Evolutionary conservation across 2,329 filamentous ascomycete species (phyloP).

Genomic region (Emydomyces testavorans): DNA sequence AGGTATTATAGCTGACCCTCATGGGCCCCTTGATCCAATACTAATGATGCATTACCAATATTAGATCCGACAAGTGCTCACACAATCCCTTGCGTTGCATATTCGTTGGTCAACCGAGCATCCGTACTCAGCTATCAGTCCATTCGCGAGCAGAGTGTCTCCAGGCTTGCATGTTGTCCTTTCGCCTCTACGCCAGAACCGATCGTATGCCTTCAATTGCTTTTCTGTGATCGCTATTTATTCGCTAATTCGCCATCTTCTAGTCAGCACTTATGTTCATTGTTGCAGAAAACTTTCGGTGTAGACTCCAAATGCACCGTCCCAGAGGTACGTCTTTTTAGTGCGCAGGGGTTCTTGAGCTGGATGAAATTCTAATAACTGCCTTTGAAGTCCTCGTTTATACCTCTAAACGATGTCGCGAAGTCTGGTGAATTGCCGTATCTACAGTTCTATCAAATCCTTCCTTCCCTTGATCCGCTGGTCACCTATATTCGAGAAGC

Average conservation of each 20-base stretch:
- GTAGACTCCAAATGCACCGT: constrained; percentile 44
- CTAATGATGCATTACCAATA: constrained; percentile 2
- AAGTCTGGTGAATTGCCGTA: constrained; percentile 52
- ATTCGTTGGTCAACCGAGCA: constrained; percentile 61
- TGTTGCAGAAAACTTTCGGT: constrained; percentile 49
- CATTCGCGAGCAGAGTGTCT: constrained; percentile 62
- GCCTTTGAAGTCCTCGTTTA: constrained; percentile 46
- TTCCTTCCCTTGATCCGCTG: constrained; percentile 48
- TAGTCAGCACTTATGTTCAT: constrained; percentile 45
- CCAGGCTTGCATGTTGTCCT: constrained; percentile 75
- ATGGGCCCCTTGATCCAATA: not conserved
- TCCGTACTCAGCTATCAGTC: constrained; percentile 50
- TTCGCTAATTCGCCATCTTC: not conserved
- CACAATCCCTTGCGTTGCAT: constrained; percentile 59
- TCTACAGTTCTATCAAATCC: constrained; percentile 58
- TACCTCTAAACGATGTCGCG: constrained; percentile 43
- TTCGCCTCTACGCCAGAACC: constrained; percentile 39
- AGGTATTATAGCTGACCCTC: constrained; percentile 34
- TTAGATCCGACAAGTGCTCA: constrained; percentile 53
- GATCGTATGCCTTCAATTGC: constrained; percentile 1
- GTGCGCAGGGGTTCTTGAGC: not conserved
- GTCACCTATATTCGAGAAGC: constrained; percentile 42
- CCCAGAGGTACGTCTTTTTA: constrained; percentile 32
- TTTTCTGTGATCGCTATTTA: not conserved
- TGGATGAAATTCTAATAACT: constrained; percentile 19